A percentile compares a stretch with the other conserved stretches of the same genome.
phyloP scores from a whole-genome alignment of 2,329 filamentous ascomycete species.

The Aspergillus alliaceus region DNA sequence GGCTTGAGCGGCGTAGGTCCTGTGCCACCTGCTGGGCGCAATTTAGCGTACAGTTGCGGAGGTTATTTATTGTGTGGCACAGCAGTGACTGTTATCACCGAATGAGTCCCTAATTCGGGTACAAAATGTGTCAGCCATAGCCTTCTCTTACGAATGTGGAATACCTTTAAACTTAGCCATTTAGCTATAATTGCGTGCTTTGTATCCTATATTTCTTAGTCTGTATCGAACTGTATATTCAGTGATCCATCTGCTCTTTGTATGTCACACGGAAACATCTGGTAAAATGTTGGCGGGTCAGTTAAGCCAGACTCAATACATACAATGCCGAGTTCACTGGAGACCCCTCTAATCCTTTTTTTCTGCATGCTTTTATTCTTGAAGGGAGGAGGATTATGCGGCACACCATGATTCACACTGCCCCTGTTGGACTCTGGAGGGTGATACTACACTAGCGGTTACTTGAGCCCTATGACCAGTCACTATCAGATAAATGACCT shows the following conservation, averaged over 20 bases:
- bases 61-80: background rate
- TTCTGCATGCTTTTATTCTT: too few relatives aligned
- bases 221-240: too few relatives aligned
- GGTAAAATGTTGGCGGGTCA: too few relatives aligned
- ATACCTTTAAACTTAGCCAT: background rate
- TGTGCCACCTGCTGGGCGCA: conserved; percentile 4
- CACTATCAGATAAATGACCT: too few relatives aligned
- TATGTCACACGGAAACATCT: too few relatives aligned
- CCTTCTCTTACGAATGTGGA: background rate
- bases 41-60: background rate
- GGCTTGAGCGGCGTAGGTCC: conserved; percentile 5
- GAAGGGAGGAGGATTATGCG: background rate
- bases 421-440: background rate
- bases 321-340: too few relatives aligned
- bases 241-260: too few relatives aligned
- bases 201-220: background rate
- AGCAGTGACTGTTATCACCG: background rate
- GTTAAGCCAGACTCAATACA: too few relatives aligned
- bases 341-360: too few relatives aligned
- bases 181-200: background rate
- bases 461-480: too few relatives aligned
- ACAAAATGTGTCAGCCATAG: background rate
- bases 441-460: too few relatives aligned
- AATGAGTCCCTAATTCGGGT: background rate
- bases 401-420: background rate